Evolutionary conservation across 345 rosid species (phyloP).

Genomic region (Schrenkiella parvula): DNA sequence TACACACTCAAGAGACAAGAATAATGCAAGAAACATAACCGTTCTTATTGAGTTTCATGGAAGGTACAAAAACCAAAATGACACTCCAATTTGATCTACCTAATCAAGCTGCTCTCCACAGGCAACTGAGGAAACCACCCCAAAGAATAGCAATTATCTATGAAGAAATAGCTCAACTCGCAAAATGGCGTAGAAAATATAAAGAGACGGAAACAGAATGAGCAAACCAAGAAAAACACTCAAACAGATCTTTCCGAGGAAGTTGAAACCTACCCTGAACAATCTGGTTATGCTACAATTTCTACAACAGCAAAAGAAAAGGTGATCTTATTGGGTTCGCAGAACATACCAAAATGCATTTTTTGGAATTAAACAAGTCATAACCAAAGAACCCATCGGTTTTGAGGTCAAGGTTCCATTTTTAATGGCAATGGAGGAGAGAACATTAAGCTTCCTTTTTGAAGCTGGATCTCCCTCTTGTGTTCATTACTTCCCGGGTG

Average conservation of each 20-base stretch:
- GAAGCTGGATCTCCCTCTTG: slow-evolving; percentile 16
- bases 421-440: slow-evolving; percentile 68
- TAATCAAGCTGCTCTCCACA: not conserved
- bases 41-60: not conserved
- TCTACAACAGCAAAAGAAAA: not conserved
- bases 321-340: not conserved
- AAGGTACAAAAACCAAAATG: not conserved
- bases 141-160: not conserved
- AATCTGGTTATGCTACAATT: slow-evolving; percentile 11
- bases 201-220: not conserved
- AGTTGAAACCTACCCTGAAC: slow-evolving; percentile 6
- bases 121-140: not conserved
- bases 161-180: not conserved
- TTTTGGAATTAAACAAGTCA: not conserved
- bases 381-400: not conserved
- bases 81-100: not conserved
- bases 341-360: not conserved
- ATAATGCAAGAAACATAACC: not conserved
- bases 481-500: slow-evolving; percentile 15
- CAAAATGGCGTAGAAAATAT: not conserved
- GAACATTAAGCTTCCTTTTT: slow-evolving; percentile 36
- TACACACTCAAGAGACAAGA: not conserved
- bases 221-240: slow-evolving; percentile 1
- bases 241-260: not conserved
- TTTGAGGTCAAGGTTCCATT: slow-evolving; percentile 49